Conservation (phyloP, 345 rosid species). For the Salix viminalis region DNA sequence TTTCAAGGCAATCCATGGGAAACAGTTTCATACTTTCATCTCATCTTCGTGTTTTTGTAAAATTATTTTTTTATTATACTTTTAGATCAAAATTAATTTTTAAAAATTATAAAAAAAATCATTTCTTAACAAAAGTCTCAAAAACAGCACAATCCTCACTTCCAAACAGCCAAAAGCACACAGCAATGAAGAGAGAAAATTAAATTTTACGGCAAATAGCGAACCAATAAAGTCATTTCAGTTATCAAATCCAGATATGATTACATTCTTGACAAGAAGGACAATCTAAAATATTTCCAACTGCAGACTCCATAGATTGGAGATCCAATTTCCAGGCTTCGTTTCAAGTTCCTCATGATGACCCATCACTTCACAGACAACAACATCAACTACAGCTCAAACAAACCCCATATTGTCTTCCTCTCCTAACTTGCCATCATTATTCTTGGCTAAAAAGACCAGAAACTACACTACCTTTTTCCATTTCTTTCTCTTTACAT, state of each 20-base stretch:
- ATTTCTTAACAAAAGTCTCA: too few relatives aligned
- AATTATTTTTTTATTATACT: too few relatives aligned
- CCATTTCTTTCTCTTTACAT: not conserved
- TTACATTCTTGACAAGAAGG: slow-evolving; percentile 1
- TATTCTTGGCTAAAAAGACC: not conserved
- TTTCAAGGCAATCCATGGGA: too few relatives aligned
- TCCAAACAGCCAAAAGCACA: not conserved
- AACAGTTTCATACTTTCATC: too few relatives aligned
- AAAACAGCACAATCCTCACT: too few relatives aligned
- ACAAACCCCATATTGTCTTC: not conserved
- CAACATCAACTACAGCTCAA: not conserved
- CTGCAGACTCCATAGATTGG: not conserved
- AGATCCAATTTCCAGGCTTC: not conserved
- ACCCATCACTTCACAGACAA: not conserved
- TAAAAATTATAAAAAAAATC: too few relatives aligned
- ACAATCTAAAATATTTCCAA: not conserved
- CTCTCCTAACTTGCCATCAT: not conserved
- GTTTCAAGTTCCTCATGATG: slow-evolving; percentile 9
- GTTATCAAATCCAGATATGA: slow-evolving; percentile 6
- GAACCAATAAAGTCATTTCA: not conserved
- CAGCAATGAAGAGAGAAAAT: not conserved
- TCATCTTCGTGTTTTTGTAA: too few relatives aligned
- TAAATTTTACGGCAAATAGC: not conserved
- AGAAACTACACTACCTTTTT: not conserved
- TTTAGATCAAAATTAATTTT: too few relatives aligned